Conservation (phyloP, 2,329 filamentous ascomycete species). For the Periconia sp. region DNA sequence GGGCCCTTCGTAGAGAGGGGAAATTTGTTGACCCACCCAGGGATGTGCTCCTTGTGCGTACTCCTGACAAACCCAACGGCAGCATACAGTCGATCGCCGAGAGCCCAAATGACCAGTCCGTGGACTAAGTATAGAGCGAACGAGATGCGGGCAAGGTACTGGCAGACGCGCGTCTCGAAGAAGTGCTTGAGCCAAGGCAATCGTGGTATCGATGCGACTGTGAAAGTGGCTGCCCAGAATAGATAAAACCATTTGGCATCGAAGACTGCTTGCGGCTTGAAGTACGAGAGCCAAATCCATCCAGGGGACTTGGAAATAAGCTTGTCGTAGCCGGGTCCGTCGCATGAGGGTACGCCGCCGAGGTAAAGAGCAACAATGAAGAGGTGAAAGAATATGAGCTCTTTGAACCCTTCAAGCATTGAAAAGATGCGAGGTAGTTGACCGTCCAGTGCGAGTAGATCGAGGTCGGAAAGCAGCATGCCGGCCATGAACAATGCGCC, state of each 20-base stretch:
- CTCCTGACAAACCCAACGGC: conserved; percentile 62
- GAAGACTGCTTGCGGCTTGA: conserved; percentile 70
- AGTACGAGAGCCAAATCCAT: conserved; percentile 65
- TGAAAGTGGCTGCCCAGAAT: conserved; percentile 64
- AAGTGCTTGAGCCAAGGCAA: conserved; percentile 57
- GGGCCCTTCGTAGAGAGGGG: conserved; percentile 63
- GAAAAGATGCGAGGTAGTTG: conserved; percentile 54
- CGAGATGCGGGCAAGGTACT: conserved; percentile 64
- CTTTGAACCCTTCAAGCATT: conserved; percentile 59
- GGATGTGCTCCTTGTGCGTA: conserved; percentile 58
- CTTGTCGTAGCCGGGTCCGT: conserved; percentile 48
- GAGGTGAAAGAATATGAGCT: conserved; percentile 43
- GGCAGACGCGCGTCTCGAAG: conserved; percentile 57
- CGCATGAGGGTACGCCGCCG: conserved; percentile 65
- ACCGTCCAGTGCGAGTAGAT: conserved; percentile 35
- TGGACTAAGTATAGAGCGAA: conserved; percentile 67
- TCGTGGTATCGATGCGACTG: conserved; percentile 63
- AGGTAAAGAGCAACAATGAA: conserved; percentile 62
- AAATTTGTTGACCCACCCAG: conserved; percentile 63
- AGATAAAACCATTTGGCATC: conserved; percentile 73
- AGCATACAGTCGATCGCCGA: conserved; percentile 66
- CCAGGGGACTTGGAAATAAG: conserved; percentile 62
- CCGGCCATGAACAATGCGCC: conserved; percentile 49
- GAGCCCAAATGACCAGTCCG: conserved; percentile 52
- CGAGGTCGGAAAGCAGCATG: conserved; percentile 45